Evolutionary conservation across 805 yeast species (phyloP).

Genomic region (Hanseniaspora vineae): DNA sequence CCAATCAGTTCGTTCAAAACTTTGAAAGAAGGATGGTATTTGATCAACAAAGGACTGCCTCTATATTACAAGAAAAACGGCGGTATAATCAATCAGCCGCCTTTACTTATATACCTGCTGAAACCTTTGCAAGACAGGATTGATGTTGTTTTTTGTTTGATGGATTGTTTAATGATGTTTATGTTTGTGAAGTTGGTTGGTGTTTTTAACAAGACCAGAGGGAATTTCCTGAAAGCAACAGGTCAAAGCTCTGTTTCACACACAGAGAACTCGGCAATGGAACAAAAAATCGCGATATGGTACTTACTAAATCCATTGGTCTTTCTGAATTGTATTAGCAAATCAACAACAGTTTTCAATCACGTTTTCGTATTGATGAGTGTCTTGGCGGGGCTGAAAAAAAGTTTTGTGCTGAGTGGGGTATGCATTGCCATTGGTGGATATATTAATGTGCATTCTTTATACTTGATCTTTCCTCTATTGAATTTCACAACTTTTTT

Average conservation of each 20-base stretch:
- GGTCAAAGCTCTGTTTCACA: no score
- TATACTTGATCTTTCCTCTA: constrained; percentile 44
- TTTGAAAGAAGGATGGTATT: constrained; percentile 54
- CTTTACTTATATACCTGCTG: constrained; percentile 43
- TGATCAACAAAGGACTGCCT: constrained; percentile 40
- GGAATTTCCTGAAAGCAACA: no score
- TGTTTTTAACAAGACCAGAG: no score
- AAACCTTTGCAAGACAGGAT: background rate
- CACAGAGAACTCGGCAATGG: no score
- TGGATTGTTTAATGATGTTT: constrained; percentile 20
- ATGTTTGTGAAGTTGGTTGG: background rate
- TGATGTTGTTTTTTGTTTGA: background rate
- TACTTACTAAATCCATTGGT: constrained; percentile 74
- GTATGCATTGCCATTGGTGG: constrained; percentile 47
- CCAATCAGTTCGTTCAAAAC: constrained; percentile 28
- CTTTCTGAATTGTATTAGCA: constrained; percentile 53
- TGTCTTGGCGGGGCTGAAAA: constrained; percentile 31
- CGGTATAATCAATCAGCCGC: constrained; percentile 79
- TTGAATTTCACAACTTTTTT: background rate
- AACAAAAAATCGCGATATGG: constrained; percentile 34
- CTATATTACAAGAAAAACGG: constrained; percentile 50
- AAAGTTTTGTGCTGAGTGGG: constrained; percentile 32
- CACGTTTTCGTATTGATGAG: constrained; percentile 42
- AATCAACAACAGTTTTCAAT: constrained; percentile 51
- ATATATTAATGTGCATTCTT: constrained; percentile 50